These are phyloP conservation scores for Saksenaea oblongispora DNA, from an alignment of 371 early-diverging fungal genomes.

Conservation along the genomic window DNA sequence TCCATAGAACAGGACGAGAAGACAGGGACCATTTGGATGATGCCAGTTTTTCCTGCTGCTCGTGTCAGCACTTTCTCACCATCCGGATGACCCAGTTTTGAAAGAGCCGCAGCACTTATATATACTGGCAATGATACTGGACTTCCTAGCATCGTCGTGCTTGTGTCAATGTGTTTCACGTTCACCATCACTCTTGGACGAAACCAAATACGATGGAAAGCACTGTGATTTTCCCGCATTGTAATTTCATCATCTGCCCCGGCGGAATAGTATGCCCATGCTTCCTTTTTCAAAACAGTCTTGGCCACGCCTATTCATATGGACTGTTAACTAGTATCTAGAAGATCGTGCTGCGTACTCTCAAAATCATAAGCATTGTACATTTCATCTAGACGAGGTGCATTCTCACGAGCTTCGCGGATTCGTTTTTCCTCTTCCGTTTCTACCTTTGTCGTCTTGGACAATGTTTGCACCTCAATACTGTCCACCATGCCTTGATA, in stretches of 20 bases:
- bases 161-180: conserved; percentile 65
- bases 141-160: conserved; percentile 67
- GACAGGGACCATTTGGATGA: conserved; percentile 75
- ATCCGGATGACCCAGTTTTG: conserved; percentile 76
- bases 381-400: conserved; percentile 63
- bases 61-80: conserved; percentile 73
- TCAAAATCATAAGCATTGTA: conserved; percentile 80
- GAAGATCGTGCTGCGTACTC: conserved; percentile 21
- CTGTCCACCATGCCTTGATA: conserved; percentile 56
- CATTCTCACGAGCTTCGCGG: conserved; percentile 41
- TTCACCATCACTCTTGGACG: conserved; percentile 79
- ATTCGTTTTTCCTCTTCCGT: conserved; percentile 42
- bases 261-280: conserved; percentile 87
- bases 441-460: conserved; percentile 26
- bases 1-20: conserved; percentile 72
- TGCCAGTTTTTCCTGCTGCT: conserved; percentile 52
- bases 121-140: conserved; percentile 53
- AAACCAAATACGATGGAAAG: conserved; percentile 76
- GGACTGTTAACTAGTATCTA: too few species aligned
- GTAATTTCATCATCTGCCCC: conserved; percentile 87
- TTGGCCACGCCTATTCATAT: conserved; percentile 57
- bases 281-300: conserved; percentile 57
- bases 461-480: conserved; percentile 11
- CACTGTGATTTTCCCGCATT: conserved; percentile 75
- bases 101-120: conserved; percentile 66